These are phyloP conservation scores for Gymnopus androsaceus DNA, from an alignment of 1,284 basidiomycete species.

Conservation along the genomic window DNA sequence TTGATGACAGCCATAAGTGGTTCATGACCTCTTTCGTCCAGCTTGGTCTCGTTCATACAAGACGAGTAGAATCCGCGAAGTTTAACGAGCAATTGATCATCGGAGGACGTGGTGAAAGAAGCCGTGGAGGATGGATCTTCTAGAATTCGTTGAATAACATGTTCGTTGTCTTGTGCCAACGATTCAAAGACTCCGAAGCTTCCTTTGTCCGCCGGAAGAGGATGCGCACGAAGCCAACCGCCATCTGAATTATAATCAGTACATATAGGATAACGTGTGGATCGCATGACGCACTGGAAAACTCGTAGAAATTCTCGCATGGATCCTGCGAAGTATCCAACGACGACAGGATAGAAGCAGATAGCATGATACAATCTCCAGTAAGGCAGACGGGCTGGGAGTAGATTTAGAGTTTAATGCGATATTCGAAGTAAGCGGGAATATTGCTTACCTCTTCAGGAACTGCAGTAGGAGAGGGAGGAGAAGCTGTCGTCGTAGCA, in stretches of 20 bases:
- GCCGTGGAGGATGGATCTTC: conserved; percentile 37
- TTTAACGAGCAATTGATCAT: conserved; percentile 75
- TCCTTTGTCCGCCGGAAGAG: conserved; percentile 84
- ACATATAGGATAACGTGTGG: conserved; percentile 8
- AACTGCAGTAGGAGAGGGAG: conserved; percentile 46
- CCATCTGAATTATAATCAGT: conserved; percentile 51
- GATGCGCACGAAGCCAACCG: conserved; percentile 81
- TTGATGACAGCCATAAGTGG: conserved; percentile 66
- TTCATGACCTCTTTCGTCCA: conserved; percentile 63
- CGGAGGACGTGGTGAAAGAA: conserved; percentile 42
- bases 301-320: conserved; percentile 95
- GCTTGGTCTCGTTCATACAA: conserved; percentile 75
- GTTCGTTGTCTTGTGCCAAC: conserved; percentile 64
- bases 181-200: conserved; percentile 64
- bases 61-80: conserved; percentile 81
- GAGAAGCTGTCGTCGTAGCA: conserved; percentile 38
- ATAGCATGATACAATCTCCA: conserved; percentile 53
- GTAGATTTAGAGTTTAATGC: neutral
- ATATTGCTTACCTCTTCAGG: conserved; percentile 47
- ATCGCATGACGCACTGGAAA: conserved; percentile 66
- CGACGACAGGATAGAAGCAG: conserved; percentile 80
- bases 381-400: conserved; percentile 64
- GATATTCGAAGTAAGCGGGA: neutral
- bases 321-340: conserved; percentile 87
- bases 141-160: conserved; percentile 63